These are phyloP conservation scores for Ustilago shanxiensis DNA, from an alignment of 1,284 basidiomycete genomes.

Conservation along the genomic window DNA sequence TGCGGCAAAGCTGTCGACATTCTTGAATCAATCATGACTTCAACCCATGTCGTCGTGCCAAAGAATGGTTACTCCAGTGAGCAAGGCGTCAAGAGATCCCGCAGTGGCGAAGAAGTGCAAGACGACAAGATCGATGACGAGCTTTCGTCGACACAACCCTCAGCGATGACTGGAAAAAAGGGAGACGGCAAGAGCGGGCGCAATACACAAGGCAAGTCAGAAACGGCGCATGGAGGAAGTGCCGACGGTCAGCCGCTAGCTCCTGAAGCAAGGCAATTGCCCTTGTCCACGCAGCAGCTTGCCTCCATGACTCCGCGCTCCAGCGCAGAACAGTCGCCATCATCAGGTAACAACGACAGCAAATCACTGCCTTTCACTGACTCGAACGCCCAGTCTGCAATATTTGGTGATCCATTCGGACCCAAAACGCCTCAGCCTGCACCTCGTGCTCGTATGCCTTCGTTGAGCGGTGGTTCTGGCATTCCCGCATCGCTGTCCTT, in stretches of 20 bases:
- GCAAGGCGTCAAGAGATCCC: constrained; percentile 46
- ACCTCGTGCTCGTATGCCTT: constrained; percentile 25
- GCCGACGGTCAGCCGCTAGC: constrained; percentile 20
- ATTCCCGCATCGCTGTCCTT: constrained; percentile 36
- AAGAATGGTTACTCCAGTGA: constrained; percentile 9
- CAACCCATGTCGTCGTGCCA: constrained; percentile 42
- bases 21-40: constrained; percentile 47
- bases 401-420: constrained; percentile 24
- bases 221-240: constrained; percentile 10
- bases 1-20: constrained; percentile 52
- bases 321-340: constrained; percentile 35
- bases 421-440: constrained; percentile 30
- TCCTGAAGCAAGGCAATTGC: constrained; percentile 36
- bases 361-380: neutral
- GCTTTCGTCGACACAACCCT: neutral
- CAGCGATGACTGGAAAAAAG: neutral
- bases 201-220: constrained; percentile 10
- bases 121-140: constrained; percentile 16
- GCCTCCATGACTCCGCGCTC: constrained; percentile 34
- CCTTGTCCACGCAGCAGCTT: constrained; percentile 47
- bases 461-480: constrained; percentile 28
- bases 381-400: neutral
- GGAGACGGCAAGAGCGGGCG: neutral
- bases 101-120: constrained; percentile 23
- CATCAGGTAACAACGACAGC: constrained; percentile 10